Conservation (phyloP, 176 grass and related monocot genomes). For the Luzula sylvatica region DNA sequence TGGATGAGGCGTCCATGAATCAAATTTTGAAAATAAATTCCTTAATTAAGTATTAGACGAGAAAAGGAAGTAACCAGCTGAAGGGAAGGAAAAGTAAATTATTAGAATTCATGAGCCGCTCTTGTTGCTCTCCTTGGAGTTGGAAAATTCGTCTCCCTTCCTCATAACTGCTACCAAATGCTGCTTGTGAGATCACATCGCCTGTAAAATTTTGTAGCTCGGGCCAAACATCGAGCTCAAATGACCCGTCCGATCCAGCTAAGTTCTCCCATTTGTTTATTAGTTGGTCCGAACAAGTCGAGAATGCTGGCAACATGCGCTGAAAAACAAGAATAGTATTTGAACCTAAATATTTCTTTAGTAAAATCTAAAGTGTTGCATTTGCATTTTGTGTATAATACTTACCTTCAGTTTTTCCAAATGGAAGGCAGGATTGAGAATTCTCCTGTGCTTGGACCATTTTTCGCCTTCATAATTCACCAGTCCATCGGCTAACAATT, state of each 20-base stretch:
- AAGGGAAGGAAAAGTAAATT: conserved; percentile 30
- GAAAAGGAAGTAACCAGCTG: conserved; percentile 23
- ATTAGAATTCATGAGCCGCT: conserved; percentile 7
- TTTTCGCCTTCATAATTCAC: conserved; percentile 46
- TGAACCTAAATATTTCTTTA: too few relatives aligned
- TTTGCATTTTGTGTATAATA: too few relatives aligned
- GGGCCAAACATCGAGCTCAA: conserved; percentile 39
- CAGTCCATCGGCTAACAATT: conserved; percentile 34
- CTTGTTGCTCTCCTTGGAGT: conserved; percentile 29
- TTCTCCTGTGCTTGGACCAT: conserved; percentile 68
- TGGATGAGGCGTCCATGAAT: too few relatives aligned
- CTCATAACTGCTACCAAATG: conserved; percentile 54
- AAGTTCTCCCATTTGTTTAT: conserved; percentile 35
- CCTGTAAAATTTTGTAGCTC: conserved; percentile 52
- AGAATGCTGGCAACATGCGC: conserved; percentile 54
- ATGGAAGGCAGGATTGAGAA: conserved; percentile 67
- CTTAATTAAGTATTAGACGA: too few relatives aligned
- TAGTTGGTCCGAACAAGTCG: conserved; percentile 42
- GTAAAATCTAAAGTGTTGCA: too few relatives aligned
- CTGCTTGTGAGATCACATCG: conserved; percentile 56
- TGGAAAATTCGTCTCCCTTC: conserved; percentile 59
- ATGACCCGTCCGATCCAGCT: conserved; percentile 17
- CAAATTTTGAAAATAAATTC: too few relatives aligned
- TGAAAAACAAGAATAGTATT: conserved; percentile 6
- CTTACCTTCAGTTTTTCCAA: conserved; percentile 64